These are phyloP conservation scores for Leccinum solheimii DNA, from an alignment of 1,284 basidiomycete species.

Conservation along the genomic window DNA sequence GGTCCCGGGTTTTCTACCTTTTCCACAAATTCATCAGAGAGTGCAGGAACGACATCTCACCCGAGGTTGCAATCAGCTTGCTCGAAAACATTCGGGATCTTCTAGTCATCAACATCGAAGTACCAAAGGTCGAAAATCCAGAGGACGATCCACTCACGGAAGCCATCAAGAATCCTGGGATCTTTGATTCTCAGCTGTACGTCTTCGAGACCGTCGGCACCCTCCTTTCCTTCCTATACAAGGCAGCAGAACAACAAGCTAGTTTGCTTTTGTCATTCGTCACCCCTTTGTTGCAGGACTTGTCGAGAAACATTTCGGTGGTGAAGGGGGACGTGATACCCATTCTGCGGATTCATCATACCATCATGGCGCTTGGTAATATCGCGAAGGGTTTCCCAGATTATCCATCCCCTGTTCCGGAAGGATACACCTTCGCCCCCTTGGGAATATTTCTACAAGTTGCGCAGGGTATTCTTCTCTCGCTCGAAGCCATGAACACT, in stretches of 20 bases:
- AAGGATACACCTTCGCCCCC: slow-evolving; percentile 71
- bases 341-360: slow-evolving; percentile 91
- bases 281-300: slow-evolving; percentile 78
- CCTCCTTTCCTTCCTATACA: slow-evolving; percentile 77
- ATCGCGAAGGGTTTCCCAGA: slow-evolving; percentile 98
- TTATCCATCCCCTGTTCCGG: slow-evolving; percentile 67
- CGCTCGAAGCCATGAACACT: slow-evolving; percentile 84
- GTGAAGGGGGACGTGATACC: slow-evolving; percentile 63
- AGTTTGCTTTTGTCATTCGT: slow-evolving; percentile 76
- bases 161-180: slow-evolving; percentile 70
- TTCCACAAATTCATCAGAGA: slow-evolving; percentile 94
- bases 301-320: slow-evolving; percentile 69
- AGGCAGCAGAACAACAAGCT: slow-evolving; percentile 70
- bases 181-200: slow-evolving; percentile 92
- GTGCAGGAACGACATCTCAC: slow-evolving; percentile 75
- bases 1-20: slow-evolving; percentile 87
- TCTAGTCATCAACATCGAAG: slow-evolving; percentile 61
- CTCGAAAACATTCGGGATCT: slow-evolving; percentile 76
- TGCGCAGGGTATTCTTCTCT: slow-evolving; percentile 88
- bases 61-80: slow-evolving; percentile 70
- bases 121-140: slow-evolving; percentile 67
- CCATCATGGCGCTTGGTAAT: slow-evolving; percentile 93
- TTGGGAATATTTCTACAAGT: slow-evolving; percentile 84
- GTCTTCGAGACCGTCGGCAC: slow-evolving; percentile 92
- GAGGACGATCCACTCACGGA: slow-evolving; percentile 75